Evolutionary conservation across 2,329 filamentous ascomycete genomes (phyloP), one percentile per base, ranked within the genome.

Genomic region (Zymoseptoria passerinii): DNA sequence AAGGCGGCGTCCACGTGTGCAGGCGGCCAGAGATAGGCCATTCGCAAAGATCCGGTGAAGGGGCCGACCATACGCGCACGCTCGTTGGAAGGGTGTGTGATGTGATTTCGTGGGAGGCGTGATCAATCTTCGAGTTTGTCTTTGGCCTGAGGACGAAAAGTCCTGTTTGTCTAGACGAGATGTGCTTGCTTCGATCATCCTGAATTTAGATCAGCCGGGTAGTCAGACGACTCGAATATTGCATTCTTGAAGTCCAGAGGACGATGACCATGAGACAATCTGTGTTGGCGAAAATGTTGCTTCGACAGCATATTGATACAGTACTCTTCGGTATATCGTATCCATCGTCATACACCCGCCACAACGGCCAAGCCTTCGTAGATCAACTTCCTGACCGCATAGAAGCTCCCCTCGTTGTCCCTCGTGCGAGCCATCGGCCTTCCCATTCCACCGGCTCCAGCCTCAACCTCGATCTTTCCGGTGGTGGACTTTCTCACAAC

Each of bases 361-460:
- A 99, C 92, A 60, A 97, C 90, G 35, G 94, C 94, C 71, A 99
- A 75, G 8, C 90, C 92, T 66, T 95, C 90, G 72, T 99, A 99
- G 64, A 99, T 95, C 74, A 89, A 91, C 74, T 80, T 86, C 76
- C 90, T 90, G 8, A 97, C 92, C 55, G 89, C 89, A 69, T 90
- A 89, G 70, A 96, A 95, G 40, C 88, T 91, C 48, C 79, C 80
- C 58, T 84, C 83, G 54, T 80, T 75, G 28, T 77, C 64, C 54
- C 49, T 55, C 13, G 66, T 67, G n/a, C 65, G 53, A 56, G 62
- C 66, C 6, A 52, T 23, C 35, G 67, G 77, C 58, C 79, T 74
- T 54, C 75, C 67, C 55, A 74, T 68, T 53, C 74, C 74, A 4
- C 72, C 74, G 18, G 84, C 88, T 4, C 87, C 84, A 59, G 87